phyloP scores from a whole-genome alignment of 176 grass and related monocot genomes.

The Hordeum vulgare region DNA sequence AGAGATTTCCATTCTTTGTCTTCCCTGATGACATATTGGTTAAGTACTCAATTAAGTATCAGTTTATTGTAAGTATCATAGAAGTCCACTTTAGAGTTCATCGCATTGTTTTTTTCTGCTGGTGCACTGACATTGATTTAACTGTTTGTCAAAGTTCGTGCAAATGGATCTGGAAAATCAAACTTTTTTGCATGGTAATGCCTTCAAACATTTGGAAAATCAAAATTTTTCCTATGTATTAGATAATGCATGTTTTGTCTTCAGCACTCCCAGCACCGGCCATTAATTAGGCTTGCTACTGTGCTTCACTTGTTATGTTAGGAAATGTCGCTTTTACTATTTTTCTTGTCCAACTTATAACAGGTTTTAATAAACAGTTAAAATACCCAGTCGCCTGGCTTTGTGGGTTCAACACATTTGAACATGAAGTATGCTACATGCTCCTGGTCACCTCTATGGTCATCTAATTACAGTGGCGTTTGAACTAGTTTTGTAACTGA shows the following conservation, averaged over 20 bases:
- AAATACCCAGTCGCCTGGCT: not conserved
- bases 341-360: not conserved
- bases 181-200: slow-evolving; percentile 99
- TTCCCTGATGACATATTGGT: not conserved
- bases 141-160: slow-evolving; percentile 61
- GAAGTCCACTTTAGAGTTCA: not conserved
- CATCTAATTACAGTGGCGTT: no score
- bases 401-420: not conserved
- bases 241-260: not conserved
- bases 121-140: slow-evolving; percentile 14
- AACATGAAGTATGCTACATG: not conserved
- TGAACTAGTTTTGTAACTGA: no score
- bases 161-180: slow-evolving; percentile 98
- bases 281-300: no score
- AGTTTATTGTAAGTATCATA: not conserved
- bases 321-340: not conserved
- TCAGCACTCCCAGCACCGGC: not conserved
- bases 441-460: no score
- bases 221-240: not conserved
- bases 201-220: not conserved
- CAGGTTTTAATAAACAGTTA: not conserved
- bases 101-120: not conserved
- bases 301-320: not conserved
- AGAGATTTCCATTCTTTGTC: not conserved
- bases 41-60: not conserved